phyloP scores from a whole-genome alignment of 495 filamentous ascomycete genomes.

The Parathielavia appendiculata region DNA sequence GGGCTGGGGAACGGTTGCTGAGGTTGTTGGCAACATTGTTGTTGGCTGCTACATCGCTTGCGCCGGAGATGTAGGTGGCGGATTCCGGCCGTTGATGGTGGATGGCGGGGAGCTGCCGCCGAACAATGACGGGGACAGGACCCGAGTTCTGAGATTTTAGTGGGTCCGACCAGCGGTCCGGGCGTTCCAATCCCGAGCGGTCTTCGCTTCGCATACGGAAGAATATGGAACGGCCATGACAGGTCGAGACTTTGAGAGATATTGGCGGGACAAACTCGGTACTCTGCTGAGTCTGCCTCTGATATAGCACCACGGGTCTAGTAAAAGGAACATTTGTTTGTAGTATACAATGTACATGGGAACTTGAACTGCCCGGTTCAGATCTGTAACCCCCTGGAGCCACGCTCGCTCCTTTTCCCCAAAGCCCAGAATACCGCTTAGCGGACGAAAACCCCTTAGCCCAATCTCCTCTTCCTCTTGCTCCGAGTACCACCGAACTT shows the following conservation, averaged over 20 bases:
- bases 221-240: too few relatives aligned
- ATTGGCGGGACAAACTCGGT: not conserved
- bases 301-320: not conserved
- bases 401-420: not conserved
- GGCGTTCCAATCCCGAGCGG: not conserved
- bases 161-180: slow-evolving; percentile 18
- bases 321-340: not conserved
- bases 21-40: slow-evolving; percentile 13
- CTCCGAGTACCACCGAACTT: slow-evolving; percentile 96
- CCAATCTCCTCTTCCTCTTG: slow-evolving; percentile 72
- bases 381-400: not conserved
- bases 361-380: not conserved
- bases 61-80: not conserved
- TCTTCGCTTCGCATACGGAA: not conserved
- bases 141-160: slow-evolving; percentile 24
- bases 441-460: slow-evolving; percentile 40
- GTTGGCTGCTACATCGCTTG: slow-evolving; percentile 22
- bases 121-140: not conserved
- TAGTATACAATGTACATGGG: slow-evolving; percentile 28
- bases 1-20: not conserved
- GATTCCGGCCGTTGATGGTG: not conserved
- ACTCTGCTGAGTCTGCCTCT: not conserved
- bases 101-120: slow-evolving; percentile 4
- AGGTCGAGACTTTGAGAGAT: not conserved
- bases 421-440: not conserved